Evolutionary conservation across 306 rosid genomes (phyloP), one percentile per base, ranked within the genome.

Genomic region (Vigna unguiculata): DNA sequence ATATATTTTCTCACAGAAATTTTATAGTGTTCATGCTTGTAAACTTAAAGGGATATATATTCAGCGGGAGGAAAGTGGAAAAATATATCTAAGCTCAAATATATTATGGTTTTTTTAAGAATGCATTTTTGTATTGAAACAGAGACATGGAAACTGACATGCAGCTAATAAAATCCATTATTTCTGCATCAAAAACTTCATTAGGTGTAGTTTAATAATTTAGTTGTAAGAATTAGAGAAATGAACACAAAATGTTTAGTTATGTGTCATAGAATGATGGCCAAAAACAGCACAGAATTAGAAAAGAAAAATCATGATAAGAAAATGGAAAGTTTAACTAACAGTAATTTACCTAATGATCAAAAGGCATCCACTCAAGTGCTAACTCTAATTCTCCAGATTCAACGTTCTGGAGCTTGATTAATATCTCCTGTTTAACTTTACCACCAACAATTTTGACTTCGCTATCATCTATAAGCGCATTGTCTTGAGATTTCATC

Each of bases 331-430:
- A 69, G 15, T 6, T 62, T 58, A 16, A 73, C 6, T 28, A 57
- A 68, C 19, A 78, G 24, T 36, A 73, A 78, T 82, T 48, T 83
- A 84, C 81, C 91, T 89, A 95, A 70, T 88, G 89, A 21, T 86
- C 88, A 73, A 90, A 96, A 72, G 97, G 84, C 75, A 89, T 80
- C 99, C 99, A 95, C 82, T 92, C 99, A 14, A 95, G 87, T 87
- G 88, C 96, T 73, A 95, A 72, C 45, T 83, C 85, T 85, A 95
- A 4, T 77, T 90, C 99, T 83, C 99, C 99, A 52, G 79, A 85
- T 85, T 95, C 99, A 20, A 95, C 99, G 32, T 95, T 92, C 79
- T 92, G 99, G 53, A 95, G 99, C 90, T 88, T 84, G 58, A 95
- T 82, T 11, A 67, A 16, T 38, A 95, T 76, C 55, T 81, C 85